phyloP scores from a whole-genome alignment of 345 rosid genomes.

The Camelina hispida region DNA sequence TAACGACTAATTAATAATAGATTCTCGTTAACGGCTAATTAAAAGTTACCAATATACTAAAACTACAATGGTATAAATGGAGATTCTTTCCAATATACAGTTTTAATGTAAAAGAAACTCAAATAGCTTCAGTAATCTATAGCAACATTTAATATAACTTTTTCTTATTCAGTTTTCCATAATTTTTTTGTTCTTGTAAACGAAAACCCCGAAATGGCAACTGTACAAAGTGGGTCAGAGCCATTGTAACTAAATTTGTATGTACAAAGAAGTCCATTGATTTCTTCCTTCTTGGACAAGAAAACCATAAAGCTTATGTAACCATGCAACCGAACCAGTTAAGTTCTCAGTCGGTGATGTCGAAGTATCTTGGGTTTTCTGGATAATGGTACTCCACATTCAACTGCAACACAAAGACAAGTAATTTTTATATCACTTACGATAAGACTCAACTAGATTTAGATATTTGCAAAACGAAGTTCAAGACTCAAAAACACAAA shows the following conservation, averaged over 20 bases:
- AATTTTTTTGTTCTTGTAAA: no score
- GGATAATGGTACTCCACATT: slow-evolving; percentile 90
- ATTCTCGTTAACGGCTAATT: no score
- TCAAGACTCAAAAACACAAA: slow-evolving; percentile 20
- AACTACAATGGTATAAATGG: no score
- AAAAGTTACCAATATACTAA: no score
- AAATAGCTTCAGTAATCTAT: neutral
- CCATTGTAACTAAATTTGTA: slow-evolving; percentile 18
- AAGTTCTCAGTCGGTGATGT: slow-evolving; percentile 58
- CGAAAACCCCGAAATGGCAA: slow-evolving; percentile 4
- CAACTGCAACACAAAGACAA: slow-evolving; percentile 54
- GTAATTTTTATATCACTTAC: neutral
- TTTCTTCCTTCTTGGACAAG: slow-evolving; percentile 29
- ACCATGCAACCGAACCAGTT: slow-evolving; percentile 17
- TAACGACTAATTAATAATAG: no score
- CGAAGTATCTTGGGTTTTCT: slow-evolving; percentile 83
- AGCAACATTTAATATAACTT: neutral
- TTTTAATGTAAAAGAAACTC: neutral
- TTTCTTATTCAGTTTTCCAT: neutral
- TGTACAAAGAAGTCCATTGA: slow-evolving; percentile 29
- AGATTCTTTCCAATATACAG: no score
- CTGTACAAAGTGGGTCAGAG: slow-evolving; percentile 39
- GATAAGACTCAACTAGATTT: no score
- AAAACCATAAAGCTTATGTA: slow-evolving; percentile 17
- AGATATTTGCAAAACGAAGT: neutral